Base-by-base conservation (phyloP, 306 rosid species). In the Pachyrhizus erosus region DNA sequence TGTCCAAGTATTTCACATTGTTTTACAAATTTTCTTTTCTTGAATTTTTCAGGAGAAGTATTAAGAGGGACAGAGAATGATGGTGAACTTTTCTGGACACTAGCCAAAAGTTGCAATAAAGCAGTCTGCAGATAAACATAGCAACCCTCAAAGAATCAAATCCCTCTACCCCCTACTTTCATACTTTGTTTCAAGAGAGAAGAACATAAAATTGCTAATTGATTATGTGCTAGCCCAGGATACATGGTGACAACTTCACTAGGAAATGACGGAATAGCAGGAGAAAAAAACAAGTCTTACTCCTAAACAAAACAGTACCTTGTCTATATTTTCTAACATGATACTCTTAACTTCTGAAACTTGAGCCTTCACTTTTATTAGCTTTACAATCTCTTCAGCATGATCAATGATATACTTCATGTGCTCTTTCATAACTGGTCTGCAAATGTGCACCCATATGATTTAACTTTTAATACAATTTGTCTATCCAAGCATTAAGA, bases 281-380 rank as follows among this genome's bases (percentile, higher is more conserved):
- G 55, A 40, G 9, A 0, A 3, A 10, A 33, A 14, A 2, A 15
- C n/a, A 26, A 2, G 27, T 31, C 26, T 54, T 54, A 40, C 45
- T 43, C 43, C 21, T 42, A 55, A 51, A 71, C 49, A 48, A 46
- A 14, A 67, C 57, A 70, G 18, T 82, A 86, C 89, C 89, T 86
- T 86, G 80, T 86, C 86, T 40, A 94, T 91, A 88, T 94, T 94
- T 87, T 91, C 97, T 71, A 92, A 82, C 98, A 94, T 94, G 73
- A 94, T 92, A 79, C 92, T 90, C 85, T 92, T 92, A 51, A 94
- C 97, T 89, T 94, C 97, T 52, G 94, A 86, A 84, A 94, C 97
- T 84, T 92, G 98, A 10, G 97, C 98, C 92, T 92, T 93, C 89
- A 94, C 97, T 90, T 92, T 94, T 80, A 91, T 80, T 57, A 94